Percentiles rank a stretch among this genome's conserved stretches.
phyloP scores from a whole-genome alignment of 345 rosid species.

The Moricandia moricandioides region DNA sequence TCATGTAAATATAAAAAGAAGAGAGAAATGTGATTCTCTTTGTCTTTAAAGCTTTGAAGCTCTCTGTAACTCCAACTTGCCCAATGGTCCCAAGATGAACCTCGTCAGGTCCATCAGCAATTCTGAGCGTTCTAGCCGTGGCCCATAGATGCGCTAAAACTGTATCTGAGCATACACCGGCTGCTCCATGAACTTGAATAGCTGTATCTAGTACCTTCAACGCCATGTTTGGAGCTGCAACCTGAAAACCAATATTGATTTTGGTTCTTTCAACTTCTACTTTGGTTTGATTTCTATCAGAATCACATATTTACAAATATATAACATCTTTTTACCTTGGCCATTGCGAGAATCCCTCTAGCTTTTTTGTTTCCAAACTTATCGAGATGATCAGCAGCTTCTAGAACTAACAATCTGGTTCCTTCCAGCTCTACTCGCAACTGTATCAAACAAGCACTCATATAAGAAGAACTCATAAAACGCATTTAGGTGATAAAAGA shows the following conservation, averaged over 20 bases:
- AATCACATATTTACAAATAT: not conserved
- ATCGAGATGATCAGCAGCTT: conserved; percentile 94
- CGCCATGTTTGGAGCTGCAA: conserved; percentile 95
- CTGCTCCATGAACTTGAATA: conserved; percentile 91
- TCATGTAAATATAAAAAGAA: not conserved
- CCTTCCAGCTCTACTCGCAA: conserved; percentile 80
- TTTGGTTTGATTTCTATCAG: not conserved
- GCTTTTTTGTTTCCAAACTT: conserved; percentile 87
- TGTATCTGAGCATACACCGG: conserved; percentile 77
- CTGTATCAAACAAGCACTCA: conserved; percentile 40
- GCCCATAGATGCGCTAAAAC: conserved; percentile 90
- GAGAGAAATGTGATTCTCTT: not conserved
- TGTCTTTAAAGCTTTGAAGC: conserved; percentile 61
- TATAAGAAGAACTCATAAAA: not conserved
- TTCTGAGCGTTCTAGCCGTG: conserved; percentile 72
- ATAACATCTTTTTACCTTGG: conserved; percentile 52
- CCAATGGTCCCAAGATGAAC: conserved; percentile 93
- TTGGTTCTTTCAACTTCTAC: not conserved
- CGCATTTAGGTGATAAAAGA: not conserved
- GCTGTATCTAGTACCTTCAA: conserved; percentile 82
- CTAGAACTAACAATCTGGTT: conserved; percentile 77
- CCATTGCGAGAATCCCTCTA: conserved; percentile 83
- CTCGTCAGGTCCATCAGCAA: conserved; percentile 94
- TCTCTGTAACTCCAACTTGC: conserved; percentile 70
- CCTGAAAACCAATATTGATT: conserved; percentile 43